phyloP scores from a whole-genome alignment of 176 grass and related monocot genomes.

The Phragmites australis region DNA sequence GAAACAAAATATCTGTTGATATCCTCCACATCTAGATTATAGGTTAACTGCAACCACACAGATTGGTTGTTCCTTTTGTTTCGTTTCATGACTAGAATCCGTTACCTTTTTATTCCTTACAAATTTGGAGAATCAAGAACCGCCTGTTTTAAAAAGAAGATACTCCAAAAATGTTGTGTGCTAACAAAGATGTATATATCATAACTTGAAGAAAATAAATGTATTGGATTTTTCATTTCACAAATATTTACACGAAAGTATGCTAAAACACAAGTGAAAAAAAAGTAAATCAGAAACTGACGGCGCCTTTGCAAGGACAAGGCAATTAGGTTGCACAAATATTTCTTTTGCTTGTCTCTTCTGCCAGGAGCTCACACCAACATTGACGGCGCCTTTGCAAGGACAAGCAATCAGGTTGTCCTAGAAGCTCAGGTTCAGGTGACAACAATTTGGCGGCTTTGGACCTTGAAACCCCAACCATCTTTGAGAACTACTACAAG shows the following conservation, averaged over 20 bases:
- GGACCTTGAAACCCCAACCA: constrained; percentile 49
- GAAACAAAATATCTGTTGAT: too few relatives aligned
- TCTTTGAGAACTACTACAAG: constrained; percentile 58
- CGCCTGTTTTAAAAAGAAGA: neutral
- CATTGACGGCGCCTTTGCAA: constrained; percentile 49
- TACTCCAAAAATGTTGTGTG: neutral
- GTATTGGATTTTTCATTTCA: too few relatives aligned
- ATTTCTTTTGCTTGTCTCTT: too few relatives aligned
- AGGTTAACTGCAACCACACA: neutral
- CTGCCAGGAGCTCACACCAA: constrained; percentile 63
- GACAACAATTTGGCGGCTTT: constrained; percentile 61
- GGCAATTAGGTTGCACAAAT: too few relatives aligned
- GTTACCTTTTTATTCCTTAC: neutral
- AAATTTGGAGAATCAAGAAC: neutral
- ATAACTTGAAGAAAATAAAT: too few relatives aligned
- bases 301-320: too few relatives aligned
- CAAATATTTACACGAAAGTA: too few relatives aligned
- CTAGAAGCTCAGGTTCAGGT: constrained; percentile 19
- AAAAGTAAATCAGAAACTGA: too few relatives aligned
- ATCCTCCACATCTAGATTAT: too few relatives aligned
- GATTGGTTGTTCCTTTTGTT: neutral
- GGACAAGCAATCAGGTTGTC: constrained; percentile 38
- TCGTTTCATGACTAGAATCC: neutral
- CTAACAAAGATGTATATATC: neutral
- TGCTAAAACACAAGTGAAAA: too few relatives aligned